A percentile compares a stretch with the other conserved stretches of the same genome.
Evolutionary conservation across 2,329 filamentous ascomycete genomes (phyloP).

Genomic region (Aureobasidium sp.): DNA sequence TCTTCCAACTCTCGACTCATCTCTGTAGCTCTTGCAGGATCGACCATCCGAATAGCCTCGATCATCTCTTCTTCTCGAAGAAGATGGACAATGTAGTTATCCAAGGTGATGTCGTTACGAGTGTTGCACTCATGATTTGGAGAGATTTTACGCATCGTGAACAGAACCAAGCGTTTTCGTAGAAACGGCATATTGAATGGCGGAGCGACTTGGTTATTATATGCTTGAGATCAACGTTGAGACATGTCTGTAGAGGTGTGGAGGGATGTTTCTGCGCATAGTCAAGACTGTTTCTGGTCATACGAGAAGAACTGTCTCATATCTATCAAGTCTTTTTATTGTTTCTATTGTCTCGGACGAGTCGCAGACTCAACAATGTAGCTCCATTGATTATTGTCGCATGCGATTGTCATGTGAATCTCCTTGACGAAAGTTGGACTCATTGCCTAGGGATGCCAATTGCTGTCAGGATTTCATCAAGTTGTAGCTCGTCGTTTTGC

Average conservation of each 20-base stretch:
- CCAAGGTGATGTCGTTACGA: background rate
- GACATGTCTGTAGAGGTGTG: background rate
- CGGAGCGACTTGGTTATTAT: background rate
- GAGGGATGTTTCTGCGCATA: background rate
- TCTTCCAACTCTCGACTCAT: background rate
- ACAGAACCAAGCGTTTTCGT: background rate
- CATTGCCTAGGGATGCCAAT: slow-evolving; percentile 33
- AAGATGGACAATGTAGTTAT: background rate
- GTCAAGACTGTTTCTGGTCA: background rate
- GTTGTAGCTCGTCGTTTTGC: slow-evolving; percentile 31
- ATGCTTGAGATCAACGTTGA: background rate
- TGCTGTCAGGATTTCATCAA: slow-evolving; percentile 38
- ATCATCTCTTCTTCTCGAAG: slow-evolving; percentile 1
- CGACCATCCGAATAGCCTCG: background rate
- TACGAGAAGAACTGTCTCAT: background rate
- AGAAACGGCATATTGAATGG: background rate
- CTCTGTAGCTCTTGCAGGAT: background rate
- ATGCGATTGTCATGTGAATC: background rate
- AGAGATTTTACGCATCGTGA: background rate
- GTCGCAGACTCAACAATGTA: background rate
- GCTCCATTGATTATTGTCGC: background rate
- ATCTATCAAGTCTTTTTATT: background rate
- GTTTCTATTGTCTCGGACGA: background rate
- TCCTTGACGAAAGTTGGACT: too few relatives aligned
- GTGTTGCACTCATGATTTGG: background rate